phyloP scores from a whole-genome alignment of 495 filamentous ascomycete genomes.

The Jackrogersella multiformis region DNA sequence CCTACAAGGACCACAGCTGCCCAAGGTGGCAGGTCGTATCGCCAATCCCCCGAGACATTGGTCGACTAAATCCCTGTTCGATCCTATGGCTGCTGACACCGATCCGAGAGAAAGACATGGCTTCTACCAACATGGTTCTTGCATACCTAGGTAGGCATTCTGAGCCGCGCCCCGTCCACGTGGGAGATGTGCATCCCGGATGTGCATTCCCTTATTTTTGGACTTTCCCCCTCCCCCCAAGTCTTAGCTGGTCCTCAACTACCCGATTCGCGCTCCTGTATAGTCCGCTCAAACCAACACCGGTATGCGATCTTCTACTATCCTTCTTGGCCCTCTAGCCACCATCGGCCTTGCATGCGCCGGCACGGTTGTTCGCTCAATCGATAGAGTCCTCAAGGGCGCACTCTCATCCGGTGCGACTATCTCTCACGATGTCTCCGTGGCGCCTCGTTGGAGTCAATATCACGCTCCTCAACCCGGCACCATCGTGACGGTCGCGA shows the following conservation, averaged over 20 bases:
- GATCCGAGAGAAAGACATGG: not conserved
- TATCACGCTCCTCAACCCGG: conserved; percentile 18
- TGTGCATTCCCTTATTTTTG: conserved; percentile 5
- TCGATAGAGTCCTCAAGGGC: not conserved
- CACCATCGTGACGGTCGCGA: conserved; percentile 11
- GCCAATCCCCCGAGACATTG: not conserved
- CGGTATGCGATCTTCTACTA: conserved; percentile 10
- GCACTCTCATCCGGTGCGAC: conserved; percentile 6
- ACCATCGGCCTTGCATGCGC: not conserved
- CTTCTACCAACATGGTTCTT: not conserved
- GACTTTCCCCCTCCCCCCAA: not conserved
- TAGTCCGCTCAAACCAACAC: not conserved
- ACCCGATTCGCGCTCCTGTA: conserved; percentile 13
- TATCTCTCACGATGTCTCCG: conserved; percentile 10
- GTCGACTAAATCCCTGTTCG: not conserved
- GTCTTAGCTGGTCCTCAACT: not conserved
- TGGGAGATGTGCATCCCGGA: conserved; percentile 3
- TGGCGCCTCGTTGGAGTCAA: conserved; percentile 16
- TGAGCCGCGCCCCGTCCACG: conserved; percentile 3
- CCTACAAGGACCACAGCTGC: conserved; percentile 6
- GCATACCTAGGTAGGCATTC: not conserved
- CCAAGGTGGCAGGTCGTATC: conserved; percentile 9
- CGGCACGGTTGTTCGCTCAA: not conserved
- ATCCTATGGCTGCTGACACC: not conserved
- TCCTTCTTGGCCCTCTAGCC: conserved; percentile 11